Conservation (phyloP, 1,284 basidiomycete genomes). For the Microbotryomycetes sp. region DNA sequence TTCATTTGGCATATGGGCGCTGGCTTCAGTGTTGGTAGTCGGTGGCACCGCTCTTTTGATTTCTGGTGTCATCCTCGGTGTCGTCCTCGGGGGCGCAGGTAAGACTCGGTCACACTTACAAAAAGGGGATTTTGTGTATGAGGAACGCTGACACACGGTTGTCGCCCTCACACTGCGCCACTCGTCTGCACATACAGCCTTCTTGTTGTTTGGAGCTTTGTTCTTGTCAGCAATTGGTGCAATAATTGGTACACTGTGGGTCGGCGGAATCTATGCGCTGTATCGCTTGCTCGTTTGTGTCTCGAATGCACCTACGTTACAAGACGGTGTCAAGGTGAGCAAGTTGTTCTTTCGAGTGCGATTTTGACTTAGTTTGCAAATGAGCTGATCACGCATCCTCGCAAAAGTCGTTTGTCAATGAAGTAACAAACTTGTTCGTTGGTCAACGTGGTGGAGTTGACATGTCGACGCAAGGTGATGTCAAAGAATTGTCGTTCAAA, state of each 20-base stretch:
- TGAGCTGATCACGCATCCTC: no score
- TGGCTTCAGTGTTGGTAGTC: constrained; percentile 11
- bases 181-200: not conserved
- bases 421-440: not conserved
- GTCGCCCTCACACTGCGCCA: not conserved
- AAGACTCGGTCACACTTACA: not conserved
- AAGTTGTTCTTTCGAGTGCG: not conserved
- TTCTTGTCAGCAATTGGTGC: constrained; percentile 5
- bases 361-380: not conserved
- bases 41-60: constrained; percentile 12
- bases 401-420: not conserved
- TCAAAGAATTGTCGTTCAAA: not conserved
- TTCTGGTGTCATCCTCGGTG: constrained; percentile 5
- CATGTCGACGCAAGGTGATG: not conserved
- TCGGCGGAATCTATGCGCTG: constrained; percentile 11
- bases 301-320: constrained; percentile 10
- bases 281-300: constrained; percentile 14
- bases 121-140: no score
- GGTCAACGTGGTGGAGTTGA: not conserved
- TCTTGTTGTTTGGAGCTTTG: constrained; percentile 14
- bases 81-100: constrained; percentile 19
- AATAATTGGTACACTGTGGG: constrained; percentile 1
- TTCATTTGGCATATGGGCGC: constrained; percentile 10
- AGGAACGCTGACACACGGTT: no score
- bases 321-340: constrained; percentile 14